These are phyloP conservation scores for Biscogniauxia marginata DNA, from an alignment of 2,329 filamentous ascomycete species.

Conservation along the genomic window DNA sequence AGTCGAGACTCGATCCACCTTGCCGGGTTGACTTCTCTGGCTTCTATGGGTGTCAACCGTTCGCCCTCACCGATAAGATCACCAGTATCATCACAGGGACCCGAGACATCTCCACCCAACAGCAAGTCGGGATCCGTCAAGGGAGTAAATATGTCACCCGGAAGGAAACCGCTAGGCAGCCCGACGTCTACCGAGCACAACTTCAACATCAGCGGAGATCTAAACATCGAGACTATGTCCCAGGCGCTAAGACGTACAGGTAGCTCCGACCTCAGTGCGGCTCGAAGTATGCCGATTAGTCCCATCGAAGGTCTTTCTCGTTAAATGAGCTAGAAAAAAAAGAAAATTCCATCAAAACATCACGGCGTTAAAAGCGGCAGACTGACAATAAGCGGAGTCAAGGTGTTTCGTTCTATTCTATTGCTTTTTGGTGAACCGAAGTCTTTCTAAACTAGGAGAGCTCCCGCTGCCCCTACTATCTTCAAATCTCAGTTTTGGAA, in stretches of 20 bases:
- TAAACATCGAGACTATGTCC: conserved; percentile 91
- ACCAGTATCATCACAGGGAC: conserved; percentile 69
- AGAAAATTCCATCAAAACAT: not conserved
- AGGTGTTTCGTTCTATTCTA: conserved; percentile 7
- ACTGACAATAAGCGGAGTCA: not conserved
- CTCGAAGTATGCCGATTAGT: conserved; percentile 57
- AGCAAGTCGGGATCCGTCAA: conserved; percentile 75
- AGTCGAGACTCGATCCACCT: conserved; percentile 70
- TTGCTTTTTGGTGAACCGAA: not conserved
- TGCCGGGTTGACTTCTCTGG: conserved; percentile 62
- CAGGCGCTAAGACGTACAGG: conserved; percentile 83
- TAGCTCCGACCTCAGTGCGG: conserved; percentile 70
- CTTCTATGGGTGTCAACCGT: conserved; percentile 53
- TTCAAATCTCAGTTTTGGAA: not conserved
- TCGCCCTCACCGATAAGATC: conserved; percentile 81
- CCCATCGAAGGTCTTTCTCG: conserved; percentile 48
- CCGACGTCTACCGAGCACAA: conserved; percentile 55
- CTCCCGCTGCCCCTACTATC: not conserved
- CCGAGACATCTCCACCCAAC: conserved; percentile 68
- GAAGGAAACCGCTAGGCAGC: conserved; percentile 60
- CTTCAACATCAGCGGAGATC: conserved; percentile 56
- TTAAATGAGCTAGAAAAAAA: conserved; percentile 12
- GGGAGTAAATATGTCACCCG: conserved; percentile 69
- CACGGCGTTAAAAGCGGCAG: not conserved
- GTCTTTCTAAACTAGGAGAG: conserved; percentile 8